Evolutionary conservation across 306 rosid genomes (phyloP), one percentile per base, ranked within the genome.

Genomic region (Hylodesmum podocarpum): DNA sequence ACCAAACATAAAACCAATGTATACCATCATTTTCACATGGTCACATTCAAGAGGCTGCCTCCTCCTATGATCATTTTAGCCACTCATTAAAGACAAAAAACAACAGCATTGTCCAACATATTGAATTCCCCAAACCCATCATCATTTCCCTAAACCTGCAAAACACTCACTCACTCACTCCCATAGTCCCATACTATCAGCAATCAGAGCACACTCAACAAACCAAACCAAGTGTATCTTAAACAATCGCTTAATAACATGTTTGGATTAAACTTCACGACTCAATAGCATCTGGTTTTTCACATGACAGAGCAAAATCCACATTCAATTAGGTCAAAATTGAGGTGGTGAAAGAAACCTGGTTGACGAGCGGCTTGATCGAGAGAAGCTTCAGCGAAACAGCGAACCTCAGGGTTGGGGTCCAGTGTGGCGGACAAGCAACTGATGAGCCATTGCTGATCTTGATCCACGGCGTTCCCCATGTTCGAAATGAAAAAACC

Each of bases 351-450:
- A 72, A 88, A 50, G 3, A 59, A 64, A 95, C 97, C 99, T 89
- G 97, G 90, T 73, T 88, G 99, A 21, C 77, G 92, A 78, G 97
- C 88, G 31, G 97, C 99, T 67, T 95, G 99, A 80, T 88, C 82
- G 57, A 95, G 92, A n/a, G 97, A 95, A 29, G 97, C 84, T 84
- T 95, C 97, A 5, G 99, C 97, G 53, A 83, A 92, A 27, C 86
- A 84, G 74, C 99, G 97, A 41, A 95, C 91, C 41, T 95, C 97
- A 10, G 82, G 97, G 87, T 84, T 95, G 15, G 97, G 91, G 66
- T 95, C 97, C 81, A 92, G 97, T 29, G 96, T 88, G 50, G 99
- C 93, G 12, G 99, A 89, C 87, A 95, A 76, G 84, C 96, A 92
- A 77, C 84, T 86, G 81, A 91, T 92, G 53, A 95, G 89, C 99